A percentile compares a stretch with the other conserved stretches of the same genome.
Conservation (phyloP, 176 grass and related monocot species). For the Zoysia pacifica region DNA sequence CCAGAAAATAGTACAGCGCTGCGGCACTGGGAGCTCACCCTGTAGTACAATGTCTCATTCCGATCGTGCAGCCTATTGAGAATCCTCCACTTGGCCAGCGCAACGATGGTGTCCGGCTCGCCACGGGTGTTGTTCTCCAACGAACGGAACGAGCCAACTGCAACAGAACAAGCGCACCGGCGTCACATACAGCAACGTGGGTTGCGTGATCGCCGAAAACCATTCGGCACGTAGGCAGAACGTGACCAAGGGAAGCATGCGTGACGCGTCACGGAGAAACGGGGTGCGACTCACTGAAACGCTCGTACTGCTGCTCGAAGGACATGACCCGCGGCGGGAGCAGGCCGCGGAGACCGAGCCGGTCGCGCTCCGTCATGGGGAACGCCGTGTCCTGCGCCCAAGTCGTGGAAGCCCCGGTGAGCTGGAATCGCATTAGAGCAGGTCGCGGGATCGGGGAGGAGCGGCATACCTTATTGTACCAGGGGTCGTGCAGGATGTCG, state of each 20-base stretch:
- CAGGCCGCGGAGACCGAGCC: constrained; percentile 92
- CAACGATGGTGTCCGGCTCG: constrained; percentile 57
- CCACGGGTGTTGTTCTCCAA: constrained; percentile 87
- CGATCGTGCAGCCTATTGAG: constrained; percentile 95
- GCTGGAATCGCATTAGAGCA: not conserved
- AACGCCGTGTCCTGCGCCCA: constrained; percentile 83
- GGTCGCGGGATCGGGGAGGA: not conserved
- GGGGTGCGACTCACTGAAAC: constrained; percentile 72
- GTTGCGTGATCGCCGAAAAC: no score
- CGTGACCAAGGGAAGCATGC: not conserved
- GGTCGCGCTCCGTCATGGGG: constrained; percentile 91
- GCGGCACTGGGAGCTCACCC: constrained; percentile 54
- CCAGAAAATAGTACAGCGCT: no score
- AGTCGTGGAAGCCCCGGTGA: not conserved
- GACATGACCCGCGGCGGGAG: constrained; percentile 95
- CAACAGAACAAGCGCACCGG: not conserved
- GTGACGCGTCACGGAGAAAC: not conserved
- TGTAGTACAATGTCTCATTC: constrained; percentile 96
- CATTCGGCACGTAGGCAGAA: not conserved
- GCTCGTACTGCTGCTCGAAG: constrained; percentile 94
- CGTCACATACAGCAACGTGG: not conserved
- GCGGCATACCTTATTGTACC: constrained; percentile 78
- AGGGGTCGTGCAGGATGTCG: constrained; percentile 92
- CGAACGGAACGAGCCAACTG: constrained; percentile 87
- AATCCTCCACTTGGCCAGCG: constrained; percentile 98